phyloP scores from a whole-genome alignment of 805 yeast species.

The Wickerhamomyces tratensis region DNA sequence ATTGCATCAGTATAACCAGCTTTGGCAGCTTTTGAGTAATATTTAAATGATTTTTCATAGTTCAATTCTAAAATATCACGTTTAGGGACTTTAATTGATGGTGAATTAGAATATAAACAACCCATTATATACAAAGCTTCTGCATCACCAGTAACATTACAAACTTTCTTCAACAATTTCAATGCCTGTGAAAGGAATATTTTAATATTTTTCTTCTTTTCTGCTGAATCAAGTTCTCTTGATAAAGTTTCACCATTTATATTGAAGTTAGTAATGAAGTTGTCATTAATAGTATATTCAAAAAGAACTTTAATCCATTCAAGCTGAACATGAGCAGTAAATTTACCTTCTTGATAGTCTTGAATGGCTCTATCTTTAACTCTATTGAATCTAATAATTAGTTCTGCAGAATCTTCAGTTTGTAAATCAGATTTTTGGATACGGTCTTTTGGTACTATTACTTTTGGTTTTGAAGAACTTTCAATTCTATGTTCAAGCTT shows the following conservation, averaged over 20 bases:
- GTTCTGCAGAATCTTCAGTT: constrained; percentile 14
- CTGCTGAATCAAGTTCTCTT: constrained; percentile 29
- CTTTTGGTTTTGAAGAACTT: not conserved
- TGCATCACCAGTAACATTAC: constrained; percentile 37
- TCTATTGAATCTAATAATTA: constrained; percentile 19
- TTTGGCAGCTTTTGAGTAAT: constrained; percentile 49
- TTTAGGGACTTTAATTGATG: constrained; percentile 32
- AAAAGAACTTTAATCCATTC: constrained; percentile 52
- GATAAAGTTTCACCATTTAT: constrained; percentile 36
- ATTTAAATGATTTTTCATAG: constrained; percentile 50
- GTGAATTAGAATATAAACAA: constrained; percentile 48
- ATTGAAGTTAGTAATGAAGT: constrained; percentile 32
- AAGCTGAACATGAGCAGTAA: constrained; percentile 46
- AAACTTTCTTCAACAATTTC: constrained; percentile 48
- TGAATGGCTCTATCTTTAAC: constrained; percentile 23
- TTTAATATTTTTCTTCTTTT: constrained; percentile 40
- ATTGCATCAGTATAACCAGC: constrained; percentile 50
- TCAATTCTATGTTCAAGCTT: not conserved
- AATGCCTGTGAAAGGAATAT: constrained; percentile 48
- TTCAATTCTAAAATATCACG: constrained; percentile 41
- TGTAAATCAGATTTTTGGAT: constrained; percentile 2
- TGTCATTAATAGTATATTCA: constrained; percentile 32
- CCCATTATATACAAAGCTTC: constrained; percentile 54
- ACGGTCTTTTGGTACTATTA: not conserved
- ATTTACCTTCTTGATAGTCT: constrained; percentile 22